Evolutionary conservation across 371 early-diverging fungal species (phyloP), one percentile per base, ranked within the genome.

Genomic region (Actinomucor elegans): DNA sequence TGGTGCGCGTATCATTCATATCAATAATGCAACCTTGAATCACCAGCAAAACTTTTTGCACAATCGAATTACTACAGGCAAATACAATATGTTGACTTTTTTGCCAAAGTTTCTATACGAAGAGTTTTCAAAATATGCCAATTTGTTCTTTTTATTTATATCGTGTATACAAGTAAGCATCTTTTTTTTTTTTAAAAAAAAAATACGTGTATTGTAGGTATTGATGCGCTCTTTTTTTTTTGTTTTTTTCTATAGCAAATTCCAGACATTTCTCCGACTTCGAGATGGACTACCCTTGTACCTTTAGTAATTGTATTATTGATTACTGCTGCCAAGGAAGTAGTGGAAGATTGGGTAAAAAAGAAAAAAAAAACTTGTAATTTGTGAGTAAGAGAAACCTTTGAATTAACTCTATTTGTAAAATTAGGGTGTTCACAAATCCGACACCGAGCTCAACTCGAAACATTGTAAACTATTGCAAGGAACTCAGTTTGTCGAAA

Each of bases 311-410:
- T 96, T 53, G 97, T 99, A 2, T 68, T 99, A 53, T 68, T 88
- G 26, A 92, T 90, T 26, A 94, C 98, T 4, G 99, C 95, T 18
- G 74, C 92, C 40, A 99, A 99, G 72, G 99, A 99, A 71, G 78
- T 93, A 7, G 73, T 95, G 37, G 99, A 99, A 66, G 99, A 99
- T 66, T 75, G 84, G 64, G 88, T 85, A 79, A 74, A 5, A 24
- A 33, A 11, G 2, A 14, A 14, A 11, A 41, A 20, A 49, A 23
- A 53, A 27, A 28, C 34, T 15, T 55, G 4, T 21, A 7, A 4
- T 21, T 10, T 40, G 40, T 11, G n/a, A n/a, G n/a, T n/a, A n/a
- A n/a, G n/a, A n/a, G n/a, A n/a, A n/a, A n/a, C n/a, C n/a, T n/a
- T n/a, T n/a, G n/a, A n/a, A n/a, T n/a, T n/a, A n/a, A n/a, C n/a